A percentile compares a stretch with the other conserved stretches of the same genome.
Conservation (phyloP, 805 yeast genomes). For the Cyberlindnera mycetangii region DNA sequence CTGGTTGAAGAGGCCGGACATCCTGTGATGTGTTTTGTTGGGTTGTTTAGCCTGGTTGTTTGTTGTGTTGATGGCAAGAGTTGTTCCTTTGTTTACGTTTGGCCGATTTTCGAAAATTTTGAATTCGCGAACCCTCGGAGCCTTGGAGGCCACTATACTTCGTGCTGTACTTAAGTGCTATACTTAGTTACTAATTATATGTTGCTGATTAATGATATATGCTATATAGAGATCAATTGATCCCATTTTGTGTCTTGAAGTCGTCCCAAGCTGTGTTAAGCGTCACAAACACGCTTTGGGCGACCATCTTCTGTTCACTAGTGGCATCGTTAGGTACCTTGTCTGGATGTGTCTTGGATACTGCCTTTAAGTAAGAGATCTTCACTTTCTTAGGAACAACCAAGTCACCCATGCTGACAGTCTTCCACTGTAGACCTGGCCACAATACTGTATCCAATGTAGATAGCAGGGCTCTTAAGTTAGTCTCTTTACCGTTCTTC, state of each 20-base stretch:
- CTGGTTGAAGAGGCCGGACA: slow-evolving; percentile 20
- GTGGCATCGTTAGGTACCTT: slow-evolving; percentile 60
- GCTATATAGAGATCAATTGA: slow-evolving; percentile 26
- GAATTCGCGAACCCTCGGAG: slow-evolving; percentile 1
- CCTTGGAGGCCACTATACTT: not conserved
- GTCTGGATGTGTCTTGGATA: slow-evolving; percentile 87
- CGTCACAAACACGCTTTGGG: slow-evolving; percentile 81
- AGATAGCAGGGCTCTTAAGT: slow-evolving; percentile 72
- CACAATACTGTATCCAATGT: slow-evolving; percentile 66
- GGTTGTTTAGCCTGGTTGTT: not conserved
- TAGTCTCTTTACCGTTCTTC: slow-evolving; percentile 75
- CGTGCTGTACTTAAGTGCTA: not conserved
- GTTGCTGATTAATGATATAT: too few relatives aligned
- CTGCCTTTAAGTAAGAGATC: slow-evolving; percentile 81
- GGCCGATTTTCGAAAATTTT: slow-evolving; percentile 1
- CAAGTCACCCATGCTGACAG: slow-evolving; percentile 66
- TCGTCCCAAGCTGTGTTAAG: slow-evolving; percentile 89
- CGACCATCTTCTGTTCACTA: slow-evolving; percentile 74
- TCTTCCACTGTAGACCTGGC: slow-evolving; percentile 65
- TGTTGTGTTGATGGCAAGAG: not conserved
- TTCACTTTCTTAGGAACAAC: slow-evolving; percentile 90
- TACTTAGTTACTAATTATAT: too few relatives aligned
- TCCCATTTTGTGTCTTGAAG: slow-evolving; percentile 59
- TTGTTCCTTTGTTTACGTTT: slow-evolving; percentile 6
- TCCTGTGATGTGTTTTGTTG: not conserved